These are phyloP conservation scores for Sanghuangporus sanghuang DNA, from an alignment of 1,284 basidiomycete species.

Conservation along the genomic window DNA sequence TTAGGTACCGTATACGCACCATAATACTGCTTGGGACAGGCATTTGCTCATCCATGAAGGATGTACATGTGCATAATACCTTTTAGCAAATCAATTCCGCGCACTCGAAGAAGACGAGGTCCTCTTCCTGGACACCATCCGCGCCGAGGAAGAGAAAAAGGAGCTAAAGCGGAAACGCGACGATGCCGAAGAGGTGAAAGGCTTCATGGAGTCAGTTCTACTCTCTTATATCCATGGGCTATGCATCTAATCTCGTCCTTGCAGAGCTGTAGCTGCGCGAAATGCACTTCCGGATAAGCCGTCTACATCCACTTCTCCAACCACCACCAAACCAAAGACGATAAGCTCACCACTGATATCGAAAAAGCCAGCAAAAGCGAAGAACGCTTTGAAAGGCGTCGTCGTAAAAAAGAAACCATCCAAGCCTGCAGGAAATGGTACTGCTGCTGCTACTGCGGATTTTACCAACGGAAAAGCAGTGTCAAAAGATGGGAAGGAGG, in stretches of 20 bases:
- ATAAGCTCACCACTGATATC: conserved; percentile 26
- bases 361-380: conserved; percentile 41
- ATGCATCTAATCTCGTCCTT: conserved; percentile 7
- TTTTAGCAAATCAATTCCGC: conserved; percentile 81
- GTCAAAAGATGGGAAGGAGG: conserved; percentile 22
- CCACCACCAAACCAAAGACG: conserved; percentile 23
- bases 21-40: background rate
- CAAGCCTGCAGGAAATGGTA: conserved; percentile 21
- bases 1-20: conserved; percentile 44
- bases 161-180: conserved; percentile 67
- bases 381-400: conserved; percentile 67
- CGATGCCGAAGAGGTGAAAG: conserved; percentile 77
- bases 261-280: conserved; percentile 71
- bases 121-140: conserved; percentile 79
- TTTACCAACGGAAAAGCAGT: background rate
- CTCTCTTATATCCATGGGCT: conserved; percentile 17
- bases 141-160: conserved; percentile 70
- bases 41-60: conserved; percentile 15
- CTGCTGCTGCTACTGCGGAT: conserved; percentile 8
- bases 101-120: conserved; percentile 89
- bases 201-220: conserved; percentile 65
- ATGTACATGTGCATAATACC: conserved; percentile 3
- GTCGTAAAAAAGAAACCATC: conserved; percentile 68
- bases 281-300: conserved; percentile 48
- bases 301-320: conserved; percentile 30